Evolutionary conservation across 148 eudicot species (phyloP), one percentile per base, ranked within the genome.

Genomic region (Arctostaphylos glauca): DNA sequence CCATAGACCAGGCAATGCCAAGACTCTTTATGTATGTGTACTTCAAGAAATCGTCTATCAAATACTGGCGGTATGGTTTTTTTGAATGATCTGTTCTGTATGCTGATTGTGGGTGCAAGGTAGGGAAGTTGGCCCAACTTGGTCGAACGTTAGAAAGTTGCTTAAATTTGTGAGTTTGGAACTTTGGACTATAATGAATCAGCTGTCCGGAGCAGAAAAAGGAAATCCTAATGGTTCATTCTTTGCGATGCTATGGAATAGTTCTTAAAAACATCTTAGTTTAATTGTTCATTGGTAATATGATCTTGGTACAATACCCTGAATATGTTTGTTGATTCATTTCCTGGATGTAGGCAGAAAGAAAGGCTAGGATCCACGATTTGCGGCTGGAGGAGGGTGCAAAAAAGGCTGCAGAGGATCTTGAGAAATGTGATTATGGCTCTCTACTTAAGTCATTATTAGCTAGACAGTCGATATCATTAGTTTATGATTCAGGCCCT

Each of bases 321-420:
- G 53, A 79, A 18, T 54, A 44, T 59, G 1, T 73, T 53, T 52
- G 9, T 55, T 73, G 47, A 67, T 81, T 44, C 71, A 58, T 74
- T 68, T 80, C 31, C 21, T 47, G 43, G 66, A 66, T 60, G 38
- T 70, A 95, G 97, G 76, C 88, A 44, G 89, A 96, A 87, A 92
- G 86, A 87, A 93, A 85, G 87, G 97, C 95, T 81, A 93, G 97
- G 88, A 90, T 96, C 50, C 99, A 92, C 87, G 81, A 88, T 81
- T 52, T 93, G 84, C 90, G 97, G 56, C 87, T 96, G 83, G 98
- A 93, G 88, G 94, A 89, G 87, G 99, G 99, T 82, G 97, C 94
- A 76, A 92, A 83, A 80, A 96, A 93, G 88, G 99, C 91, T 80
- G 98, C 93, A 18, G 99, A 96, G 89, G 99, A 93, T 77, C 88